These are phyloP conservation scores for Fusarium newnesense DNA, from an alignment of 2,329 filamentous ascomycete genomes.

Conservation along the genomic window DNA sequence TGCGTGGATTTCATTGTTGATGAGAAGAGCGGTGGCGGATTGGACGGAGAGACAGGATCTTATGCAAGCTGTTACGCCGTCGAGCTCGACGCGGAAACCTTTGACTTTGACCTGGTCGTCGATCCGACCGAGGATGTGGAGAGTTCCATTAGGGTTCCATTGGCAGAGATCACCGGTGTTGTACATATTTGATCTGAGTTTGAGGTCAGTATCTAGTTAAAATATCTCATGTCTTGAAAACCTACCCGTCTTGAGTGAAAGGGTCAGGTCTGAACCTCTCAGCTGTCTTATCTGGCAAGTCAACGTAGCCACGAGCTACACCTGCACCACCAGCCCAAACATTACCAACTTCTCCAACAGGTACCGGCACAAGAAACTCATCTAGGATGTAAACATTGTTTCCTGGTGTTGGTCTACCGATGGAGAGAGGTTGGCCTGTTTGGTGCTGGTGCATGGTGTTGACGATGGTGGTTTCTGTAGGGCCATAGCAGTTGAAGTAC, in stretches of 20 bases:
- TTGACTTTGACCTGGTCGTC: conserved; percentile 72
- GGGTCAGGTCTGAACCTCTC: conserved; percentile 61
- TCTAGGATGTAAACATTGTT: conserved; percentile 66
- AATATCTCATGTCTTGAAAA: neutral
- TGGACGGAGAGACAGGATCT: conserved; percentile 56
- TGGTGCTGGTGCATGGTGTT: conserved; percentile 58
- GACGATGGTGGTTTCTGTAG: conserved; percentile 69
- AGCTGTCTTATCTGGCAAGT: conserved; percentile 61
- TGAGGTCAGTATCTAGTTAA: neutral
- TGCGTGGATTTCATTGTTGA: conserved; percentile 59
- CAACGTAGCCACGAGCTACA: conserved; percentile 65
- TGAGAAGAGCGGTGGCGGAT: conserved; percentile 58
- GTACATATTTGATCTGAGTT: conserved; percentile 58
- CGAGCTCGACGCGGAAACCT: conserved; percentile 70
- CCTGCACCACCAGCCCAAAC: conserved; percentile 66
- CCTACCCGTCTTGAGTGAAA: conserved; percentile 62
- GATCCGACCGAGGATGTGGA: conserved; percentile 65
- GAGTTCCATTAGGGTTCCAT: conserved; percentile 62
- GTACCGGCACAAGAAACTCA: conserved; percentile 55
- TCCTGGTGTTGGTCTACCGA: conserved; percentile 66
- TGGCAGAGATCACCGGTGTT: conserved; percentile 68
- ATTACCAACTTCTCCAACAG: conserved; percentile 59
- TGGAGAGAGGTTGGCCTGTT: conserved; percentile 60
- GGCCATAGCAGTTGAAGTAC: conserved; percentile 68
- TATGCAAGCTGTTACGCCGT: conserved; percentile 63